These are phyloP conservation scores for Amphibolis antarctica DNA, from an alignment of 106 monocot species.

Conservation along the genomic window DNA sequence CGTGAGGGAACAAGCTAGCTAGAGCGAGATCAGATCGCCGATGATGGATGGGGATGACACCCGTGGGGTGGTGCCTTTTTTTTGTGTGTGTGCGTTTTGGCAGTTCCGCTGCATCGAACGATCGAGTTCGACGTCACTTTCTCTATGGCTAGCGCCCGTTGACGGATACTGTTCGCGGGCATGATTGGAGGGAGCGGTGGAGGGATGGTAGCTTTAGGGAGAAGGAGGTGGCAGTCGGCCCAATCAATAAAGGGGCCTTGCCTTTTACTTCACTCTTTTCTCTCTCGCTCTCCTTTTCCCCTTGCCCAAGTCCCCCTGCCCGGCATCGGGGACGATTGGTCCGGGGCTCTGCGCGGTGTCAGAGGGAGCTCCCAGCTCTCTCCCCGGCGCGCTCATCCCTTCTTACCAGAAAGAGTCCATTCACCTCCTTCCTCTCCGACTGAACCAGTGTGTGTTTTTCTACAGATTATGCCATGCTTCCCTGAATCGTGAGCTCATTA, in stretches of 20 bases:
- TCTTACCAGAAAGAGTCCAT: no score
- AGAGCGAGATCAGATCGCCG: background rate
- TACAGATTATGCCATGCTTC: no score
- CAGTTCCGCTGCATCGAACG: no score
- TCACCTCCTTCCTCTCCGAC: no score
- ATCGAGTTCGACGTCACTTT: background rate
- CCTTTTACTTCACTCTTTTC: background rate
- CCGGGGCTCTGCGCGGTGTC: no score
- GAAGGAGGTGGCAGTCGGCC: background rate
- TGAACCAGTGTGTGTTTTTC: no score
- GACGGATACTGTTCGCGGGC: background rate
- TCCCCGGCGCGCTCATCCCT: no score
- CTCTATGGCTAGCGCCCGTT: background rate
- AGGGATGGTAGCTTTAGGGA: background rate
- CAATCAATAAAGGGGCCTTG: background rate
- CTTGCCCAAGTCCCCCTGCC: background rate
- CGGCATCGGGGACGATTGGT: background rate
- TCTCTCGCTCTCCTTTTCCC: background rate
- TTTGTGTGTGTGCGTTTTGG: no score
- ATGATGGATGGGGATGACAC: background rate
- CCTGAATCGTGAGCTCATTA: no score
- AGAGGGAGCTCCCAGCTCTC: no score
- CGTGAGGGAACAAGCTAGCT: no score
- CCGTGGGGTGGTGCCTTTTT: no score
- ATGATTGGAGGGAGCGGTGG: conserved; percentile 9